phyloP scores from a whole-genome alignment of 306 rosid species.

The Datisca glomerata region DNA sequence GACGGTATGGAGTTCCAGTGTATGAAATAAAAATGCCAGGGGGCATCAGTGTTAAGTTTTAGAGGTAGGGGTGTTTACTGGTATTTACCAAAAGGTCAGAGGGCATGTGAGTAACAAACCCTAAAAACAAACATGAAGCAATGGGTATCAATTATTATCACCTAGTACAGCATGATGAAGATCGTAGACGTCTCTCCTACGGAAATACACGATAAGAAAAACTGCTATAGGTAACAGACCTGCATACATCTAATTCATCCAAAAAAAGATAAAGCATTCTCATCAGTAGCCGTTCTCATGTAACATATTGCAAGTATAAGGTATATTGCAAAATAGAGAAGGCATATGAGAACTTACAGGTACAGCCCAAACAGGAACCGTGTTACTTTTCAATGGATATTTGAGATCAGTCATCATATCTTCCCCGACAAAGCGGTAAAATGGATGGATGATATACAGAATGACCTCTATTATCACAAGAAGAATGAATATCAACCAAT shows the following conservation, averaged over 20 bases:
- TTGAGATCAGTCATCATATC: constrained; percentile 82
- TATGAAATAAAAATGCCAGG: too few species aligned
- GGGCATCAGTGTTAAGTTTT: too few species aligned
- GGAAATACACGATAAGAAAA: constrained; percentile 50
- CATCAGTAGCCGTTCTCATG: constrained; percentile 13
- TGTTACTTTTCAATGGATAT: constrained; percentile 68
- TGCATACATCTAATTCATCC: constrained; percentile 50
- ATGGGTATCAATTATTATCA: constrained; percentile 16
- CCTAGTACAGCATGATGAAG: constrained; percentile 89
- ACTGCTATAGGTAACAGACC: constrained; percentile 48
- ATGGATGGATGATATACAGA: constrained; percentile 43
- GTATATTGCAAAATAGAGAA: constrained; percentile 1
- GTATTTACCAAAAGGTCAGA: too few species aligned
- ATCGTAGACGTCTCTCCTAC: constrained; percentile 78
- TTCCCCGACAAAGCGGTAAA: constrained; percentile 83
- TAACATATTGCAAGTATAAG: too few species aligned
- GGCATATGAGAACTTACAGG: constrained; percentile 44
- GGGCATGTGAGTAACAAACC: constrained; percentile 1
- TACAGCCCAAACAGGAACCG: constrained; percentile 77
- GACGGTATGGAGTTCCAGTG: too few species aligned
- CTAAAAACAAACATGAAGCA: background rate
- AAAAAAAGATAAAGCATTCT: constrained; percentile 11
- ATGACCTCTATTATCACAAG: constrained; percentile 33
- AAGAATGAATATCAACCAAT: constrained; percentile 74
- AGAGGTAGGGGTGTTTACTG: too few species aligned